A percentile compares a stretch with the other conserved stretches of the same genome.
These are phyloP conservation scores for Cornus florida DNA, from an alignment of 148 eudicot genomes.

Conservation along the genomic window DNA sequence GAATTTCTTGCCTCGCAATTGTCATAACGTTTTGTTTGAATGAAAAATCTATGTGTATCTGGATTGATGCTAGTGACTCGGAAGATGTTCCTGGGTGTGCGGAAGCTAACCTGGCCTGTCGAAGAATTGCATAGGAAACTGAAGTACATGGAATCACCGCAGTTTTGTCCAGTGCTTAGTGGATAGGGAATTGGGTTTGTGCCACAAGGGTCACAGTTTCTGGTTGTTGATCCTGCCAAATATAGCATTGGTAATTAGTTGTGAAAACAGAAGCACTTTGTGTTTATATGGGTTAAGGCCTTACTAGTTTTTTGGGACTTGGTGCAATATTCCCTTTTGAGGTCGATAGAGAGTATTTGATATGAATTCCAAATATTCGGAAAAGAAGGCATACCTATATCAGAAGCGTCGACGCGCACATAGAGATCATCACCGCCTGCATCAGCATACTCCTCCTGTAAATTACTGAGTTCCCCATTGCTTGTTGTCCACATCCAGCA, in stretches of 20 bases:
- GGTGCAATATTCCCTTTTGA: no score
- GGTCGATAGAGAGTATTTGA: no score
- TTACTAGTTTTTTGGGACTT: no score
- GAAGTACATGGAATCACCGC: slow-evolving; percentile 17
- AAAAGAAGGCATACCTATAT: slow-evolving; percentile 6
- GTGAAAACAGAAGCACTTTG: no score
- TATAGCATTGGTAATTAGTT: no score
- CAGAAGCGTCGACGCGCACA: slow-evolving; percentile 19
- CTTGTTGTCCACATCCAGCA: slow-evolving; percentile 24
- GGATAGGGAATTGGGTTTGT: slow-evolving; percentile 7
- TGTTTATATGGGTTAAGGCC: no score
- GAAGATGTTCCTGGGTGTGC: not conserved
- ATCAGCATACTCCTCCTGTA: slow-evolving; percentile 23
- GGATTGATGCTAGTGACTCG: slow-evolving; percentile 4
- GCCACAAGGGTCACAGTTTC: slow-evolving; percentile 10
- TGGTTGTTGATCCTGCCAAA: slow-evolving; percentile 2
- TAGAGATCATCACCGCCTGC: slow-evolving; percentile 13
- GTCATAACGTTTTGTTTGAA: no score
- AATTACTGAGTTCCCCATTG: not conserved
- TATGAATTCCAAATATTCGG: not conserved
- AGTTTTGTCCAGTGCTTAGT: not conserved
- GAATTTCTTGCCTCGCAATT: no score
- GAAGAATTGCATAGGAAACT: slow-evolving; percentile 5
- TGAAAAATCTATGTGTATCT: not conserved
- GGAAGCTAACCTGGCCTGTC: slow-evolving; percentile 15